Base-by-base conservation (phyloP, 495 filamentous ascomycete genomes). In the Neurospora sp. region DNA sequence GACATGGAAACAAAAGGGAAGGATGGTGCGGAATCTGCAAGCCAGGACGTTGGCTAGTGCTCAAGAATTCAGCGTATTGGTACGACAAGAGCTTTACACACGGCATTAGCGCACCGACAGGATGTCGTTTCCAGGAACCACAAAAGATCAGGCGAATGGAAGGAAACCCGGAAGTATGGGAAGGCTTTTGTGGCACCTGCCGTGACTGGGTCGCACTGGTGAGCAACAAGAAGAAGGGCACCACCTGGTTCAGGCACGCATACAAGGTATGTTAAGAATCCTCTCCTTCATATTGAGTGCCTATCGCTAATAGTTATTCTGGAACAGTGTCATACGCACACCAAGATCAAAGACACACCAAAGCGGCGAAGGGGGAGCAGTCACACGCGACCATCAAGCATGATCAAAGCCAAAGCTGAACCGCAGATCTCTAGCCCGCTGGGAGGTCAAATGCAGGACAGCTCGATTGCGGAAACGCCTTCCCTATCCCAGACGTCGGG, bases 1-100 rank as follows among this genome's bases (percentile, higher is more conserved):
- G 92, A 20, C 90, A 92, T 75, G 92, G 92, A 16, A 93, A 93
- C 82, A 93, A 93, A 83, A 89, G 92, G 40, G 92, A 94, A 80
- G 92, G 92, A 7, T 94, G 92, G 92, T 94, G 92, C 74, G 92
- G 92, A 14, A 91, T 93, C 77, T 94, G 92, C 83, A 93, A 92
- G 78, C 92, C 92, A 5, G 92, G 92, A 7, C 86, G 92, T 54
- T 94, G 92, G 92, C 85, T 94, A 14, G 92, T 93, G 20, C 82
- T 94, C 72, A 94, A 94, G 84, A 94, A 94, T 80, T 92, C 90
- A 73, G 92, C 92, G 12, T 94, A 92, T 81, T 94, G 92, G 92
- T 94, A 94, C 79, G 92, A 94, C 83, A 94, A 93, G 80, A 90
- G 87, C 73, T 94, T 94, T 79, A 92, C 90, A 3, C 92, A 94